phyloP scores from a whole-genome alignment of 768 basidiomycete genomes.

The Tephrocybe sp. region DNA sequence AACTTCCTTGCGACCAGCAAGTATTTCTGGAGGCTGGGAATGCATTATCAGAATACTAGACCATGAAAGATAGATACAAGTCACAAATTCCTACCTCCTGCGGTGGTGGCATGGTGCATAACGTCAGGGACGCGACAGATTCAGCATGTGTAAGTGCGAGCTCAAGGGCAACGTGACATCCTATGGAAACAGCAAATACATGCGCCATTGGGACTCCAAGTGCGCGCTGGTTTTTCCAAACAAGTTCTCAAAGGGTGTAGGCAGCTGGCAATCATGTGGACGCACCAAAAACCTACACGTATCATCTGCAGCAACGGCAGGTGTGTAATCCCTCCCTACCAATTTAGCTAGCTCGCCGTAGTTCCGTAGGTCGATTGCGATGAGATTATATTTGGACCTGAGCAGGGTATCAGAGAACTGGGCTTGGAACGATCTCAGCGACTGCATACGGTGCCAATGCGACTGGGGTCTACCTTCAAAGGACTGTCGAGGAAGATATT shows the following conservation, averaged over 20 bases:
- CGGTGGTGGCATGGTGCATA: conserved; percentile 6
- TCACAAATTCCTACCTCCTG: conserved; percentile 5
- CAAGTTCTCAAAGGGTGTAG: too few species aligned
- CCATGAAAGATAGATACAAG: background rate
- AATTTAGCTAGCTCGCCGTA: too few species aligned
- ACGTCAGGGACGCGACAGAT: conserved; percentile 2
- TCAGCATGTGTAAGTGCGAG: conserved; percentile 6
- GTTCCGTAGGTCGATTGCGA: too few species aligned
- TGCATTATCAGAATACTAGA: background rate
- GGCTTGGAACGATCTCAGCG: too few species aligned
- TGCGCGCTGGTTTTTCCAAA: background rate
- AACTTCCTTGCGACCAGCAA: conserved; percentile 8
- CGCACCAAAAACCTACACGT: background rate
- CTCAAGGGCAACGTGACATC: conserved; percentile 8
- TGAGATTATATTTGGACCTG: too few species aligned
- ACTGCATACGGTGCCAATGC: too few species aligned
- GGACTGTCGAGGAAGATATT: too few species aligned
- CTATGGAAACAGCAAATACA: conserved; percentile 9
- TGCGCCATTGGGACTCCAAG: conserved; percentile 2
- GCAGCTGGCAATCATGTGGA: too few species aligned
- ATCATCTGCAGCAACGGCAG: background rate
- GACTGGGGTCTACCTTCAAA: too few species aligned
- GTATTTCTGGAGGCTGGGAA: conserved; percentile 8
- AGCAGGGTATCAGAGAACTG: too few species aligned
- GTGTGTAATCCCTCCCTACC: background rate